Percentiles rank a stretch among this genome's conserved stretches.
Conservation (phyloP, 345 rosid species). For the Eutrema yunnanense region DNA sequence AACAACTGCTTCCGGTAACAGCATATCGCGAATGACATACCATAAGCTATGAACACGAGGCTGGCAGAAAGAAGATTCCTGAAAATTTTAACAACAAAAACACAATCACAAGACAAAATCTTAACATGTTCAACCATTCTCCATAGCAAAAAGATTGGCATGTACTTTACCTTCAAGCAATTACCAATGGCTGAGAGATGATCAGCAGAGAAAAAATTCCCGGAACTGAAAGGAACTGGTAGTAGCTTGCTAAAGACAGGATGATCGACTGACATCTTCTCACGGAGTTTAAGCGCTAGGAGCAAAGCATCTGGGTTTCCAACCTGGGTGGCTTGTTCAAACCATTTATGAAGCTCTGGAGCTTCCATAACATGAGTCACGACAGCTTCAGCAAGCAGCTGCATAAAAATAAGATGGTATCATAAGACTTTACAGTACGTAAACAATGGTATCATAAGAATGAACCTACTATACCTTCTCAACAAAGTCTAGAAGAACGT, state of each 20-base stretch:
- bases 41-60: conserved; percentile 92
- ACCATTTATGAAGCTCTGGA: conserved; percentile 67
- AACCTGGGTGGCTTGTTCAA: conserved; percentile 55
- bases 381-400: conserved; percentile 66
- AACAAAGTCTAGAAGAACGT: conserved; percentile 59
- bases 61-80: conserved; percentile 96
- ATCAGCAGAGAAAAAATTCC: conserved; percentile 61
- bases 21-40: conserved; percentile 65
- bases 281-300: conserved; percentile 62
- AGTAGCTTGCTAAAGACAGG: conserved; percentile 50
- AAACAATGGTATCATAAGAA: background rate
- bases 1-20: conserved; percentile 63
- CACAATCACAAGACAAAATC: background rate
- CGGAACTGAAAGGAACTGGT: conserved; percentile 74
- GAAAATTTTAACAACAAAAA: conserved; percentile 35
- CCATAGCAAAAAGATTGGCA: background rate
- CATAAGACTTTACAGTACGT: background rate
- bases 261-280: conserved; percentile 47
- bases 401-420: conserved; percentile 13
- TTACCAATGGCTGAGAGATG: conserved; percentile 56
- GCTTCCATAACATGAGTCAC: conserved; percentile 64
- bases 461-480: conserved; percentile 52
- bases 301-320: conserved; percentile 97
- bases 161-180: conserved; percentile 70
- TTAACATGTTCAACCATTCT: conserved; percentile 9